phyloP scores from a whole-genome alignment of 140 eudicot species.

The Flaveria floridana region DNA sequence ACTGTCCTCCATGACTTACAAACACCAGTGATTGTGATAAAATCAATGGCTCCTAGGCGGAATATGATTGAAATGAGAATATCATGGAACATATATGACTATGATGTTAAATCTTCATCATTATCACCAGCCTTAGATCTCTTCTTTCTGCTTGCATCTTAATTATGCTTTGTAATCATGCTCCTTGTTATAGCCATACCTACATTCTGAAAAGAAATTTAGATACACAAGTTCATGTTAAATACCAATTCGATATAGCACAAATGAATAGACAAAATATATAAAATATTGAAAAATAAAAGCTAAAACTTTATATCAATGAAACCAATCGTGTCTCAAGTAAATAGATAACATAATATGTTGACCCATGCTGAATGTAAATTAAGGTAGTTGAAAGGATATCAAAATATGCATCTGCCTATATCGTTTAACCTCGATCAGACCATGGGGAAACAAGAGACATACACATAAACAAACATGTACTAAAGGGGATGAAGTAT shows the following conservation, averaged over 20 bases:
- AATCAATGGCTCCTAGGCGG: not conserved
- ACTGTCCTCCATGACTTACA: constrained; percentile 23
- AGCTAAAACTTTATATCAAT: not conserved
- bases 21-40: constrained; percentile 6
- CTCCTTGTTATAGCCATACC: not conserved
- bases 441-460: not conserved
- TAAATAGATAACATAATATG: not conserved
- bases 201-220: not conserved
- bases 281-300: not conserved
- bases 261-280: no score
- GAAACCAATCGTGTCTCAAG: not conserved
- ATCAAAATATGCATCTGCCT: no score
- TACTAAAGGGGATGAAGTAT: not conserved
- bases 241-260: not conserved
- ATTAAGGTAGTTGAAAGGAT: not conserved
- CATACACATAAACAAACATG: not conserved
- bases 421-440: no score
- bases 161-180: not conserved
- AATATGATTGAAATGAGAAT: not conserved
- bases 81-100: not conserved
- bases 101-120: not conserved
- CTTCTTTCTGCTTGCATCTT: constrained; percentile 4
- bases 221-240: not conserved
- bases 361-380: not conserved
- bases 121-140: not conserved